Evolutionary conservation across 1,284 basidiomycete genomes (phyloP), one percentile per base, ranked within the genome.

Genomic region (Boletus sp.): DNA sequence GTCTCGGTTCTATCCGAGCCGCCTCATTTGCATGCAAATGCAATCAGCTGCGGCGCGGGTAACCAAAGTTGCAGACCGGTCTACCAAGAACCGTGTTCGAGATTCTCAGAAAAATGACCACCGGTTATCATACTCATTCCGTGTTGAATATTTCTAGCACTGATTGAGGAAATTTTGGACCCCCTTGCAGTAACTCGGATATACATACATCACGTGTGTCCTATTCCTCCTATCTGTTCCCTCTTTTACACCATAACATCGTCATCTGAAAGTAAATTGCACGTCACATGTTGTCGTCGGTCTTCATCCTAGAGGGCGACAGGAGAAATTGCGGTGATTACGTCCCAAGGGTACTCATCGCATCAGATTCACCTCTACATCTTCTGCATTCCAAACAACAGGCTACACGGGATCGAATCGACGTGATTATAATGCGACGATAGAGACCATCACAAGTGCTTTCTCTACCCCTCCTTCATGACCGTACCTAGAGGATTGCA

Each of bases 291-390:
- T 48, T 39, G 1, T 15, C 18, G 11, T 51, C 56, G 65, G 65
- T 43, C 9, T 67, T 56, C 65, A 69, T 54, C 50, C 37, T 46
- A 31, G 39, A 55, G 9, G 50, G 29, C 62, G 53, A 11, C 12
- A 41, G 46, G 27, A 47, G 20, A 45, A 36, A 43, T 29, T 20
- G 57, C 18, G 7, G 33, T 12, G 7, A 11, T 41, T 29, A 16
- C 36, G 56, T 59, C 31, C 37, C 3, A 15, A 20, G 35, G 33
- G 41, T 33, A 29, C 49, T 6, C 47, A 42, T 48, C 44, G n/a
- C 18, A 43, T 43, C 37, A 39, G n/a, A 49, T 51, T 33, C 44
- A 8, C 27, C 13, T 29, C n/a, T 44, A 42, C 31, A 31, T 51
- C 42, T 51, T 51, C 61, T 53, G 51, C 45, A 50, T 65, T 64